phyloP scores from a whole-genome alignment of 1,139 yeast species.

The Candida sp. region DNA sequence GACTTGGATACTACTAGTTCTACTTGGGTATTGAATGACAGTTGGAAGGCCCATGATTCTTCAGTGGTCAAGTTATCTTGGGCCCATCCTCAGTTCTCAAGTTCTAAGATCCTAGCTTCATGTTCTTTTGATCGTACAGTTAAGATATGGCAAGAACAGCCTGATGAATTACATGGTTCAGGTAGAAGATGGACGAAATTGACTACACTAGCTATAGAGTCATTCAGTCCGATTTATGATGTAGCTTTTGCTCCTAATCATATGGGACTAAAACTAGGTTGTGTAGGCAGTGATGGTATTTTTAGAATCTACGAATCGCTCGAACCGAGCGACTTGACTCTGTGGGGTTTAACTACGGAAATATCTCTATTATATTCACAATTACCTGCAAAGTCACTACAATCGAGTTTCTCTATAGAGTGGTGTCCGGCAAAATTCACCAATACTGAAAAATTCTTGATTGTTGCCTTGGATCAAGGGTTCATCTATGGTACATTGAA shows the following conservation, averaged over 20 bases:
- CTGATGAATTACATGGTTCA: conserved; percentile 68
- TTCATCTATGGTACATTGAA: conserved; percentile 53
- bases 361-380: conserved; percentile 56
- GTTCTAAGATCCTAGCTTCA: conserved; percentile 67
- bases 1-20: conserved; percentile 55
- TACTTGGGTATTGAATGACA: conserved; percentile 78
- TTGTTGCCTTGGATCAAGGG: conserved; percentile 86
- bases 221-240: conserved; percentile 87
- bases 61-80: conserved; percentile 78
- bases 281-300: conserved; percentile 89
- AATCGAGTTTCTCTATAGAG: conserved; percentile 80
- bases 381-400: conserved; percentile 74
- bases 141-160: conserved; percentile 87
- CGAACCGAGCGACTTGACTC: conserved; percentile 81
- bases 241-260: conserved; percentile 88
- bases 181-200: conserved; percentile 81
- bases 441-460: conserved; percentile 70
- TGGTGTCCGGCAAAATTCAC: conserved; percentile 94
- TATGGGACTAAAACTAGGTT: conserved; percentile 77
- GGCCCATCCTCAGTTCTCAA: conserved; percentile 95
- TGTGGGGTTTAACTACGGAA: conserved; percentile 80
- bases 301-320: conserved; percentile 83
- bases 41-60: conserved; percentile 95
- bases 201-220: conserved; percentile 71
- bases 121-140: conserved; percentile 90